Base-by-base conservation (phyloP, 768 basidiomycete species). In the Serendipita sp. region DNA sequence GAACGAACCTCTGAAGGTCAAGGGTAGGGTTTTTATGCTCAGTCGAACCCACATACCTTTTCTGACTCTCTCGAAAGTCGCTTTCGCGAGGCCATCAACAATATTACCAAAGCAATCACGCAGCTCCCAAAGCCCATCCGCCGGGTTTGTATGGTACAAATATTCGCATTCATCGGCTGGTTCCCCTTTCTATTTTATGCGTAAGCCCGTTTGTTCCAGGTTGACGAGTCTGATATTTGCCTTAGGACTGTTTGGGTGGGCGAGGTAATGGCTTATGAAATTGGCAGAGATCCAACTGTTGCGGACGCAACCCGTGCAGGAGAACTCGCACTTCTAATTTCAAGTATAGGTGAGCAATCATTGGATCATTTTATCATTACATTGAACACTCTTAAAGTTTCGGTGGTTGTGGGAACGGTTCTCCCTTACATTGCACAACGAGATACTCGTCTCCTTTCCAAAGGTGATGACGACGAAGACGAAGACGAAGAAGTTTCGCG, bases 141-240 rank as follows among this genome's bases (percentile, higher is more conserved):
- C 58, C 81, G 89, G 28, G 94, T 97, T 11, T 97, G 94, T 71
- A 84, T 86, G 69, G 93, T 96, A 2, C 94, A 97, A 69, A 73
- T 97, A 17, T 94, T 90, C 70, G 93, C 94, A 1, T 97, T 95
- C 71, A 95, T 95, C 90, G 92, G 90, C 66, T 97, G 94, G 90
- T 97, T 97, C 70, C 94, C 94, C 0, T 97, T 93, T 76, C 76
- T 96, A 42, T 96, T 97, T 73, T 93, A 91, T 68, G 81, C 89
- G 87, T 87, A 71, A 63, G 83, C 72, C n/a, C 28, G 42, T 33
- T 41, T 63, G 34, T 44, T 33, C 41, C 33, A 45, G 60, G 17
- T 28, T 58, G 11, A 24, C 28, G 11, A 61, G 14, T 7, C 65
- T 68, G 3, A 64, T 56, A 1, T 11, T 42, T 38, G 5, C 7